Evolutionary conservation across 306 rosid genomes (phyloP).

Genomic region (Abrus precatorius): DNA sequence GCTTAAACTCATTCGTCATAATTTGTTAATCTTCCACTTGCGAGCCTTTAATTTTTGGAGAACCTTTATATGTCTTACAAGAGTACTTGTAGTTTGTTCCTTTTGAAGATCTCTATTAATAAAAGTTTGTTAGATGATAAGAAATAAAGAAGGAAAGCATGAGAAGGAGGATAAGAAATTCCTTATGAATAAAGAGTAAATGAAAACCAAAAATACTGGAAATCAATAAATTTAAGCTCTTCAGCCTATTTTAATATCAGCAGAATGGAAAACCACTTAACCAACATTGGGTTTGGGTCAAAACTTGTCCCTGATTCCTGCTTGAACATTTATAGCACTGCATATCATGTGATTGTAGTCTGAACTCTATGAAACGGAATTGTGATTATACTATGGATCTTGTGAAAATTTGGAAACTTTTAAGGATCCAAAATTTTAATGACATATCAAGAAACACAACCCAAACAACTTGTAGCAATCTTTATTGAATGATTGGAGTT

Average conservation of each 20-base stretch:
- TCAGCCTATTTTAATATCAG: not conserved
- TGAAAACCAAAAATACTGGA: constrained; percentile 18
- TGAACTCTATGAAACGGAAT: constrained; percentile 23
- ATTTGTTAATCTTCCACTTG: not conserved
- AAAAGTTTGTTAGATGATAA: constrained; percentile 8
- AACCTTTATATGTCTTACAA: constrained; percentile 4
- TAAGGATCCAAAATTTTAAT: constrained; percentile 6
- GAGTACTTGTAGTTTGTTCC: constrained; percentile 31
- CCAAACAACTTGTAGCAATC: constrained; percentile 2
- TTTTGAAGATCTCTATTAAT: not conserved
- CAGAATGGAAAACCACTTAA: constrained; percentile 32
- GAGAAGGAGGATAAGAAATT: not conserved
- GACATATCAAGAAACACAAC: constrained; percentile 19
- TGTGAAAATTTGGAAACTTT: constrained; percentile 4
- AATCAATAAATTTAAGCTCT: not conserved
- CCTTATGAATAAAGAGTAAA: constrained; percentile 4
- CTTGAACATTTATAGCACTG: constrained; percentile 15
- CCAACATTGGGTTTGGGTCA: constrained; percentile 8
- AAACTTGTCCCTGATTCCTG: constrained; percentile 20
- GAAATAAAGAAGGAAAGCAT: constrained; percentile 12
- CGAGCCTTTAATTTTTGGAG: constrained; percentile 28
- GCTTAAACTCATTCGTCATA: constrained; percentile 32
- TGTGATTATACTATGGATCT: constrained; percentile 16
- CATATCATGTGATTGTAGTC: constrained; percentile 20
- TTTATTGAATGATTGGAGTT: constrained; percentile 25